These are phyloP conservation scores for Clonostachys rhizophaga DNA, from an alignment of 2,329 filamentous ascomycete genomes.

Conservation along the genomic window DNA sequence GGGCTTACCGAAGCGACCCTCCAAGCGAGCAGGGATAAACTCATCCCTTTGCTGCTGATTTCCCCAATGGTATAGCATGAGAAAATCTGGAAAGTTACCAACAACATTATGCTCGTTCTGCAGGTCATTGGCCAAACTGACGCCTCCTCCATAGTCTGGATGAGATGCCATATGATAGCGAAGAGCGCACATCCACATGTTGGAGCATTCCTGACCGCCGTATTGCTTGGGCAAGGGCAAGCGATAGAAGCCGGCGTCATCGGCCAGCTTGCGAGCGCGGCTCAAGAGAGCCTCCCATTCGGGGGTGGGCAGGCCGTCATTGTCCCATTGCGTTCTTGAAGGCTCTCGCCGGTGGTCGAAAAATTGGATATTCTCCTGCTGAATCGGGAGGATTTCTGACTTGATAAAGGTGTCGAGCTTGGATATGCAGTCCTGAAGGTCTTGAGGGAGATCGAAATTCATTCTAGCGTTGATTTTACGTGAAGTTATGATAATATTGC, in stretches of 20 bases:
- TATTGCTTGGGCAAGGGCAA: slow-evolving; percentile 6
- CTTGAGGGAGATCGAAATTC: slow-evolving; percentile 7
- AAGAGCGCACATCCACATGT: slow-evolving; percentile 9
- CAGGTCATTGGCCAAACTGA: slow-evolving; percentile 9
- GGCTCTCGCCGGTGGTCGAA: slow-evolving; percentile 9
- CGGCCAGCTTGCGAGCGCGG: slow-evolving; percentile 4
- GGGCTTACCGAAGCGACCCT: background rate
- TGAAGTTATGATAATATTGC: background rate
- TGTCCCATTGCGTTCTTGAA: slow-evolving; percentile 10
- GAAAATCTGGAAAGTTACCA: slow-evolving; percentile 8
- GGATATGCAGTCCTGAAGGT: slow-evolving; percentile 5
- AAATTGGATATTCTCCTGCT: slow-evolving; percentile 8
- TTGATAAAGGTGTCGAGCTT: slow-evolving; percentile 6
- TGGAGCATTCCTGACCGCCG: slow-evolving; percentile 5
- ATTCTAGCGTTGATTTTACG: background rate
- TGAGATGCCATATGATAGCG: slow-evolving; percentile 8
- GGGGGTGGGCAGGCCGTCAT: slow-evolving; percentile 5
- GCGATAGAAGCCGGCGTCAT: slow-evolving; percentile 7
- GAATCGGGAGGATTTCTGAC: slow-evolving; percentile 3
- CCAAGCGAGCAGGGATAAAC: slow-evolving; percentile 4
- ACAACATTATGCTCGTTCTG: slow-evolving; percentile 10
- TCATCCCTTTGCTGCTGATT: slow-evolving; percentile 3
- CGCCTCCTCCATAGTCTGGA: slow-evolving; percentile 7
- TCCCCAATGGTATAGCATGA: slow-evolving; percentile 8
- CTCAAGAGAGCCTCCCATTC: slow-evolving; percentile 7